These are phyloP conservation scores for Papiliotrema nemorosa DNA, from an alignment of 1,284 basidiomycete species.

Conservation along the genomic window DNA sequence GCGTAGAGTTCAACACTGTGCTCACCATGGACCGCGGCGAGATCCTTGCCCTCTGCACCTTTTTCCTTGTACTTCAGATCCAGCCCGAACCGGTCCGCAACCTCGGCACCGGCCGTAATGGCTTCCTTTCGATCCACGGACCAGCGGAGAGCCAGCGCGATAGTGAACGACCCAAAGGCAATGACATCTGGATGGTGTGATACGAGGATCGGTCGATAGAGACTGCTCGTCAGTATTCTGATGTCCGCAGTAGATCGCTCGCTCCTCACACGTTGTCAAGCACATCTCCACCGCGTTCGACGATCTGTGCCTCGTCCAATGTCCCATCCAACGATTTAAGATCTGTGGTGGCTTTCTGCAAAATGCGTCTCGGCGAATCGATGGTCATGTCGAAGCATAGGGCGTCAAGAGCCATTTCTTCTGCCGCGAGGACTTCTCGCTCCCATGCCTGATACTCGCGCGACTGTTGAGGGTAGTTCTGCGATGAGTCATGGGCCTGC, in stretches of 20 bases:
- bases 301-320: neutral
- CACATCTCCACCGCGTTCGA: too few species aligned
- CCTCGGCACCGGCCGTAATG: constrained; percentile 19
- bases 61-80: constrained; percentile 16
- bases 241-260: constrained; percentile 8
- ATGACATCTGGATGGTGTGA: constrained; percentile 25
- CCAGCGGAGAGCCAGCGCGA: constrained; percentile 26
- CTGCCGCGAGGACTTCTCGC: constrained; percentile 67
- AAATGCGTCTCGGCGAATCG: constrained; percentile 71
- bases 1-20: too few species aligned
- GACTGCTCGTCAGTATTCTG: constrained; percentile 5
- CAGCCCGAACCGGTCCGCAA: constrained; percentile 26
- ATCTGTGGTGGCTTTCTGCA: constrained; percentile 60
- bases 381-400: constrained; percentile 89
- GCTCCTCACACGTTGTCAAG: neutral
- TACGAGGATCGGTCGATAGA: constrained; percentile 27
- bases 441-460: constrained; percentile 69
- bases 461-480: constrained; percentile 1
- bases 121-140: constrained; percentile 17
- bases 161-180: constrained; percentile 23
- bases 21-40: constrained; percentile 23
- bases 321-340: constrained; percentile 10
- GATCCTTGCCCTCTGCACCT: constrained; percentile 16
- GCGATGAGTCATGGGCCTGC: too few species aligned
- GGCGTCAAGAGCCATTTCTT: constrained; percentile 79